A percentile compares a stretch with the other conserved stretches of the same genome.
Evolutionary conservation across 495 filamentous ascomycete species (phyloP).

Genomic region (Beverwykella pulmonaria): DNA sequence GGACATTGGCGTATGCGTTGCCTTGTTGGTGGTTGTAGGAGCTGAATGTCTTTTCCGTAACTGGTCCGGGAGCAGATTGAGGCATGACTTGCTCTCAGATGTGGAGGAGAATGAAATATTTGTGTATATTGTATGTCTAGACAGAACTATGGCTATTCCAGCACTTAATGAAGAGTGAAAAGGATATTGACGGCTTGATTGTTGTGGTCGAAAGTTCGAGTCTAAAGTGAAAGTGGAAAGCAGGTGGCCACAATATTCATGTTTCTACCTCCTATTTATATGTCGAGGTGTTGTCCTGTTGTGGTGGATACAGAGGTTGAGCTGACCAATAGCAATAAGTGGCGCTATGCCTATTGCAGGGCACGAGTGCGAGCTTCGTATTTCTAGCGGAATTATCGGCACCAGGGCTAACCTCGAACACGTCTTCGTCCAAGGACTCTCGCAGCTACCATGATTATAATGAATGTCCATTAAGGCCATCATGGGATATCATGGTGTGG

Average conservation of each 20-base stretch:
- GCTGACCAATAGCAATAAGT: not conserved
- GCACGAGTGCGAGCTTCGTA: conserved; percentile 7
- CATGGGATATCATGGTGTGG: conserved; percentile 18
- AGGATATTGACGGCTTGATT: no score
- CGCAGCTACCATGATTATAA: not conserved
- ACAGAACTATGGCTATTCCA: no score
- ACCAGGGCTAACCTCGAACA: not conserved
- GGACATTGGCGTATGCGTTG: conserved; percentile 49
- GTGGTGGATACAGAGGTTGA: not conserved
- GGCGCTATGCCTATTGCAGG: conserved; percentile 1
- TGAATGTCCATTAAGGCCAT: not conserved
- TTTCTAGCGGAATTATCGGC: not conserved
- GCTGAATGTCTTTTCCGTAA: conserved; percentile 49
- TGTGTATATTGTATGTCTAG: no score
- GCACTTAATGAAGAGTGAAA: not conserved
- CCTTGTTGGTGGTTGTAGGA: conserved; percentile 52
- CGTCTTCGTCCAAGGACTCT: not conserved
- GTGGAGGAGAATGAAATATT: no score
- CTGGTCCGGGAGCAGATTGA: not conserved
- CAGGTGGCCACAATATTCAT: no score
- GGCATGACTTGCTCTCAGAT: no score
- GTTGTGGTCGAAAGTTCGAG: no score
- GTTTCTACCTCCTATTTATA: not conserved
- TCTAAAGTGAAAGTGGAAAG: no score
- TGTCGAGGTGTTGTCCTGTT: not conserved